phyloP scores from a whole-genome alignment of 148 eudicot species.

The Salicornia ramosissima region DNA sequence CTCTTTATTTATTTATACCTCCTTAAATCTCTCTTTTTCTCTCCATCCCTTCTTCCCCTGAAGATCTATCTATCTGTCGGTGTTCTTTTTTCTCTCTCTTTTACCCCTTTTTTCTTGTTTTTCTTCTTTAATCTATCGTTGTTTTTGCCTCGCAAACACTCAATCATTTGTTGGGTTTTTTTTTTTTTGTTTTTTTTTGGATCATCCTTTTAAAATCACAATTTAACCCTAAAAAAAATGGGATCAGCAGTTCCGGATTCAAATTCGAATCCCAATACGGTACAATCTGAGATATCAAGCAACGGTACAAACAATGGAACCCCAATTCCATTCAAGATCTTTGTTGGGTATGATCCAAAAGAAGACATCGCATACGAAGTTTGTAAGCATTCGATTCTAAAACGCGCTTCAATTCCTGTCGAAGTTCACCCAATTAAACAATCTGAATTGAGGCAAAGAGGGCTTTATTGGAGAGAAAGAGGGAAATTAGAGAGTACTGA shows the following conservation, averaged over 20 bases:
- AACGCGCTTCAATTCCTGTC: slow-evolving; percentile 67
- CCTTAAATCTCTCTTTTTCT: background rate
- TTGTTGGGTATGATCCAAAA: slow-evolving; percentile 80
- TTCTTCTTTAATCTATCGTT: background rate
- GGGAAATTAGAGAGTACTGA: slow-evolving; percentile 86
- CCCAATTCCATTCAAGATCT: slow-evolving; percentile 57
- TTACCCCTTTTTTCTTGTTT: background rate
- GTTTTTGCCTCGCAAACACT: background rate
- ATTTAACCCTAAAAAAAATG: slow-evolving; percentile 1
- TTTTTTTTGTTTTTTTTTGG: background rate
- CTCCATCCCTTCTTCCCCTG: background rate
- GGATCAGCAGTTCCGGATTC: slow-evolving; percentile 18
- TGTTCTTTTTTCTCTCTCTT: background rate
- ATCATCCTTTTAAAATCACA: background rate
- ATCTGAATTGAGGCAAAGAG: slow-evolving; percentile 46
- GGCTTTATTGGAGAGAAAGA: slow-evolving; percentile 74
- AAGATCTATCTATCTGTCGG: slow-evolving; percentile 29
- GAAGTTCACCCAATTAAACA: slow-evolving; percentile 76
- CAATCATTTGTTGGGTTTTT: background rate
- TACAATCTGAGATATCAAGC: slow-evolving; percentile 9
- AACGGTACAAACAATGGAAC: slow-evolving; percentile 26
- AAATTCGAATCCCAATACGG: background rate
- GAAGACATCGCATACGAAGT: slow-evolving; percentile 84
- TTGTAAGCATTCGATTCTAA: slow-evolving; percentile 63
- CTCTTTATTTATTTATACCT: background rate